Base-by-base conservation (phyloP, 768 basidiomycete genomes). In the Amanita pseudoporphyria region DNA sequence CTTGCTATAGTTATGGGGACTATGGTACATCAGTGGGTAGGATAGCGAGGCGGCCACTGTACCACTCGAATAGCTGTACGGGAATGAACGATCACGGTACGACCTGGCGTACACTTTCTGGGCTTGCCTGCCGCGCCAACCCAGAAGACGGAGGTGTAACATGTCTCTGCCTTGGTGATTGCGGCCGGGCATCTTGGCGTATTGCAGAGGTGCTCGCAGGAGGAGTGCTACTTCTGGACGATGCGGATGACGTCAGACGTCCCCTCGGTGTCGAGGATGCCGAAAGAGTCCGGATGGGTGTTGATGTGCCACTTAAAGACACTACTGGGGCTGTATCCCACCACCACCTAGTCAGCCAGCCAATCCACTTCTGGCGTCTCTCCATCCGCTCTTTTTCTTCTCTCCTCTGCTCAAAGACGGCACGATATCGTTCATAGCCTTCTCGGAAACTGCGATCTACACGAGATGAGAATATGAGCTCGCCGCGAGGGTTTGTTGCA, bases 381-480 rank as follows among this genome's bases (percentile, higher is more conserved):
- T 62, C 60, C 7, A 41, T 57, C 36, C 74, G 71, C 54, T 78
- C 77, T 47, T 76, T 74, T 58, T 85, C 85, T 53, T 81, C 82
- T 21, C 90, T 67, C 55, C 76, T 72, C 45, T 82, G 70, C 67
- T 97, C 95, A 64, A 96, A 98, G 26, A 82, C 82, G 7, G 81
- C 71, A 18, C 95, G 79, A 65, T 97, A 92, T 13, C 90, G 78
- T 64, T 97, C 94, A 67, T 99, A 99, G 0, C 84, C 77, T 49
- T 98, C 96, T 19, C 87, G 73, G 64, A 98, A 98, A 16, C 64
- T 59, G 45, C 76, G 75, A 52, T 89, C 85, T 16, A 99, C 85
- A 40, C 88, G 81, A 9, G 84, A 88, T 2, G 88, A 92, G 67
- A 99, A 96, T 49, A 98, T 96, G 52, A 99, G 80, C 61, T 99